A percentile compares a stretch with the other conserved stretches of the same genome.
phyloP scores from a whole-genome alignment of 768 basidiomycete genomes.

The Tylopilus subfusipes region DNA sequence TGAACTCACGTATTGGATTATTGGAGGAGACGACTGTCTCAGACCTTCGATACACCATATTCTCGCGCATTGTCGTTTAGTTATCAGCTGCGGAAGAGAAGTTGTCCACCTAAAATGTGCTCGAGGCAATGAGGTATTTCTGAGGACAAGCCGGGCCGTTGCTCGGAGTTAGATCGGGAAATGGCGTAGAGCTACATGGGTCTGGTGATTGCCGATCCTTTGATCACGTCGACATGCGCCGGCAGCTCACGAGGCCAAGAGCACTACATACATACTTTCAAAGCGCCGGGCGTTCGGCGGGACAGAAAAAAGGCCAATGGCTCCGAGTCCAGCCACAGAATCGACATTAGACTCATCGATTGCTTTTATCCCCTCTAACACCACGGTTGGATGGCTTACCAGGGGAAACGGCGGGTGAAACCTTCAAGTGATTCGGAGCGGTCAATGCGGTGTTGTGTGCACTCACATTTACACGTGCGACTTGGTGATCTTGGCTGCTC shows the following conservation, averaged over 20 bases:
- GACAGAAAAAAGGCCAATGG: not conserved
- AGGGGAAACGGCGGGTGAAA: not conserved
- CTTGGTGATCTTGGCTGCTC: not conserved
- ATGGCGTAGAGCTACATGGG: not conserved
- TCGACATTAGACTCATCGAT: not conserved
- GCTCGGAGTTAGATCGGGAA: slow-evolving; percentile 23
- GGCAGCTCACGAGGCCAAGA: not conserved
- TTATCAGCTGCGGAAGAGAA: no score
- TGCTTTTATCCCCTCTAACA: slow-evolving; percentile 17
- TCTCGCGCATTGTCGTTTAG: no score
- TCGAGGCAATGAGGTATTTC: not conserved
- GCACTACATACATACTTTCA: not conserved
- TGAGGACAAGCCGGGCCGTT: not conserved
- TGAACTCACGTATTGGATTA: not conserved
- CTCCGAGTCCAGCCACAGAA: not conserved
- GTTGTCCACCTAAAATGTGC: slow-evolving; percentile 1
- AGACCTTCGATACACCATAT: slow-evolving; percentile 55
- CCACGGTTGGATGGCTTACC: slow-evolving; percentile 1
- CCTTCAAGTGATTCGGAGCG: not conserved
- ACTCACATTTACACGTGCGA: not conserved
- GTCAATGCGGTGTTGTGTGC: not conserved
- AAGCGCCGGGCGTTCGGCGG: not conserved
- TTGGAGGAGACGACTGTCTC: not conserved
- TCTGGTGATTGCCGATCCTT: not conserved
- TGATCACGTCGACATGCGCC: not conserved